Conservation (phyloP, 2,329 filamentous ascomycete species). For the Bimuria novae-zelandiae region DNA sequence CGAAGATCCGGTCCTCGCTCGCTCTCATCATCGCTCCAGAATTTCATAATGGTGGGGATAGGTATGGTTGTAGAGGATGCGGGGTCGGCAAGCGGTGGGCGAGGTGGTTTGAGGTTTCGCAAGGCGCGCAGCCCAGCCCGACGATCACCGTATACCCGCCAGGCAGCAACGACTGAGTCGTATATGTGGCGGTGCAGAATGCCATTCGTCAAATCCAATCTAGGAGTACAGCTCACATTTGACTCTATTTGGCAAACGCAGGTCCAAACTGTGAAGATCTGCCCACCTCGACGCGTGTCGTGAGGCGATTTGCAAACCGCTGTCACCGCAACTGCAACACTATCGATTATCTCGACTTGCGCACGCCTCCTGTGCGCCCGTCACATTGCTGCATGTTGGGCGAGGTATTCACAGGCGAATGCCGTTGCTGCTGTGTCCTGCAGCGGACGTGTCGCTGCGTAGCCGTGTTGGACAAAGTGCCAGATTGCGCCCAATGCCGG, state of each 20-base stretch:
- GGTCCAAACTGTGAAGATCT: not conserved
- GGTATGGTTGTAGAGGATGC: not conserved
- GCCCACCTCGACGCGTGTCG: not conserved
- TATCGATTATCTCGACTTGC: not conserved
- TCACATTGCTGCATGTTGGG: slow-evolving; percentile 10
- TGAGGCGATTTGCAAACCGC: not conserved
- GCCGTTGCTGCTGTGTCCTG: slow-evolving; percentile 1
- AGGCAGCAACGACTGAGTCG: slow-evolving; percentile 1
- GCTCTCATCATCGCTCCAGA: not conserved
- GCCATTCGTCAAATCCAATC: not conserved
- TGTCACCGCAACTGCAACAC: not conserved
- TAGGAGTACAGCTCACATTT: too few relatives aligned
- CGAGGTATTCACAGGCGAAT: not conserved
- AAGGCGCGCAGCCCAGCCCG: not conserved
- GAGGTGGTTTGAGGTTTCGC: slow-evolving; percentile 3
- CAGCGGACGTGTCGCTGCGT: not conserved
- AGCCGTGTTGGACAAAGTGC: slow-evolving; percentile 2
- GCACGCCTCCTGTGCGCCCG: slow-evolving; percentile 6
- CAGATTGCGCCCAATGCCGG: slow-evolving; percentile 8
- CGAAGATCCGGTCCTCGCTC: not conserved
- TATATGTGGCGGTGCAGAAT: slow-evolving; percentile 11
- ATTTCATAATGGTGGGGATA: slow-evolving; percentile 3
- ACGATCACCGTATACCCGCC: not conserved
- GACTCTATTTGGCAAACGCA: not conserved
- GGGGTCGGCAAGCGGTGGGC: not conserved